These are phyloP conservation scores for Ophiostoma ips DNA, from an alignment of 2,329 filamentous ascomycete genomes.

Conservation along the genomic window DNA sequence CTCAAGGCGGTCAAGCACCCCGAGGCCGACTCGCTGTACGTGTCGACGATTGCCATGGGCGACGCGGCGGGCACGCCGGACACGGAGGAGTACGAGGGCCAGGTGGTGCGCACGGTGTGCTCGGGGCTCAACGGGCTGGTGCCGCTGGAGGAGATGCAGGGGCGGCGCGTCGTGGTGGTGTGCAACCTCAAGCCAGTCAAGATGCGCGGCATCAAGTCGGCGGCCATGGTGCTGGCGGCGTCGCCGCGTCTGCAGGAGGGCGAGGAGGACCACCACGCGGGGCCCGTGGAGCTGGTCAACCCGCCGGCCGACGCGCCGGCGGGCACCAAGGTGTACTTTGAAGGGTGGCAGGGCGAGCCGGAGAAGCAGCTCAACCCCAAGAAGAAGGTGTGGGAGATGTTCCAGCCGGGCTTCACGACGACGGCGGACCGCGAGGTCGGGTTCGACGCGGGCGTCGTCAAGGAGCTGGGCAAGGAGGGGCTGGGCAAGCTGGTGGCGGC, in stretches of 20 bases:
- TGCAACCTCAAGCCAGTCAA: slow-evolving; percentile 98
- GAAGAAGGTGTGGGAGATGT: slow-evolving; percentile 98
- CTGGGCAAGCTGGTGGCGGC: slow-evolving; percentile 59
- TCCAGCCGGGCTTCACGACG: slow-evolving; percentile 93
- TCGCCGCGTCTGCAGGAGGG: slow-evolving; percentile 74
- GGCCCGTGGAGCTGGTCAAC: slow-evolving; percentile 80
- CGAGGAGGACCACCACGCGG: slow-evolving; percentile 66
- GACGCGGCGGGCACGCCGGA: slow-evolving; percentile 77
- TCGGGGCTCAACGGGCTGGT: slow-evolving; percentile 89
- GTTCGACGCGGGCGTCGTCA: slow-evolving; percentile 68
- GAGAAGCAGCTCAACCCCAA: slow-evolving; percentile 94
- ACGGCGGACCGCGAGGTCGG: slow-evolving; percentile 67
- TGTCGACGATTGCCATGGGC: slow-evolving; percentile 89
- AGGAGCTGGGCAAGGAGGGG: slow-evolving; percentile 59
- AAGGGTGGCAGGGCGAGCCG: slow-evolving; percentile 86
- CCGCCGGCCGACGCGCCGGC: slow-evolving; percentile 68
- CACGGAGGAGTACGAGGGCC: slow-evolving; percentile 80
- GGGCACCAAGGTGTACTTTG: slow-evolving; percentile 81
- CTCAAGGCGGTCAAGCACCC: slow-evolving; percentile 92
- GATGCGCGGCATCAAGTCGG: slow-evolving; percentile 75
- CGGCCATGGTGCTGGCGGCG: slow-evolving; percentile 87
- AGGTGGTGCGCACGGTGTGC: slow-evolving; percentile 88
- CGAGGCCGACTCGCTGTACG: slow-evolving; percentile 89
- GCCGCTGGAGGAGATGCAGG: slow-evolving; percentile 91
- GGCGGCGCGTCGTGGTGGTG: slow-evolving; percentile 85